Base-by-base conservation (phyloP, 2,329 filamentous ascomycete genomes). In the Botrytis elliptica region DNA sequence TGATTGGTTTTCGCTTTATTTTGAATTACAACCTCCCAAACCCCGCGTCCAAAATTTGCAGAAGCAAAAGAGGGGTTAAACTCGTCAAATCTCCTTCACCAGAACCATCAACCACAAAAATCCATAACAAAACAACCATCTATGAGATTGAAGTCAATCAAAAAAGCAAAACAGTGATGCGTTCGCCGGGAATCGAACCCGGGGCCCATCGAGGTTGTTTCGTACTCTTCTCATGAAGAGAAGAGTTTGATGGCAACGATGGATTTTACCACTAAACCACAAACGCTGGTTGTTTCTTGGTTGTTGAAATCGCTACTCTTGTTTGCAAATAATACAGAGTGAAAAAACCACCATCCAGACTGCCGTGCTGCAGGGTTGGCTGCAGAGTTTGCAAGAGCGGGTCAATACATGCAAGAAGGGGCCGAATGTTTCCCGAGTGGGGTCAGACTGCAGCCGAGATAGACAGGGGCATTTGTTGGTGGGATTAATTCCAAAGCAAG, bases 151-250 rank as follows among this genome's bases (percentile, higher is more conserved):
- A 38, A 8, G 8, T n/a, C 33, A 29, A 38, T n/a, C 33, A 20
- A 33, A 25, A 25, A 52, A 63, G 20, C 72, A 75, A 76, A 75
- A 75, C 22, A 4, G 20, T 57, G 57, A 62, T 80, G 78, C 79
- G 75, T 79, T 75, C 71, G 74, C 76, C 77, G 78, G 76, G 76
- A 80, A 80, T 79, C 78, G 78, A 80, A 79, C 77, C 75, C 78
- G 77, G 78, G 77, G 79, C 79, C 77, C 76, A 77, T 79, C 77
- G 75, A 80, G 38, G 60, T 70, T 75, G 66, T 74, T 2, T 42
- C 46, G 3, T 25, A 4, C 10, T 44, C 14, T 44, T 33, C n/a
- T 44, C 3, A 42, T 55, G 29, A 46, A 3, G 5, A n/a, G n/a
- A 29, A 66, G 33, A 33, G n/a, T 3, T 29, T 29, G 40, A 63